Percentiles rank a stretch among this genome's conserved stretches.
Evolutionary conservation across 164 flowering plant genomes (phyloP).

Genomic region (Magnolia sinica): DNA sequence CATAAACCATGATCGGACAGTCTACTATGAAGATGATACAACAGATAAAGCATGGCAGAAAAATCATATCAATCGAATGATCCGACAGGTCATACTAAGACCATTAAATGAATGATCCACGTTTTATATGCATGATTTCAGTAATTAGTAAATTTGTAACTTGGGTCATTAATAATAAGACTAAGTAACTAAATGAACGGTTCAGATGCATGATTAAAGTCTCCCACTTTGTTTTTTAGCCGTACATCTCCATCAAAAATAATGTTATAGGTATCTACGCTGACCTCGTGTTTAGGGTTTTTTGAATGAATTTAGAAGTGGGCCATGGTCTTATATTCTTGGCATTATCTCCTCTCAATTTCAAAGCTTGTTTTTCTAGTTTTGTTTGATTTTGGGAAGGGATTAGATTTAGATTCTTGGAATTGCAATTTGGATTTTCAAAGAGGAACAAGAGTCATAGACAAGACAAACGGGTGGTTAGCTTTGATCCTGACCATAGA

Average conservation of each 20-base stretch:
- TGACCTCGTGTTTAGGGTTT: slow-evolving; percentile 6
- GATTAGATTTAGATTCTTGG: background rate
- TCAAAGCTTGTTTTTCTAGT: background rate
- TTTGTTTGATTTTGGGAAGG: slow-evolving; percentile 3
- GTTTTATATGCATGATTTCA: too few relatives aligned
- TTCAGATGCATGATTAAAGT: background rate
- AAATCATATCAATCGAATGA: too few relatives aligned
- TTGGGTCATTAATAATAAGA: too few relatives aligned
- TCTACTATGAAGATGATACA: too few relatives aligned
- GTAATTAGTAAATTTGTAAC: too few relatives aligned
- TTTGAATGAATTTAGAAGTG: background rate
- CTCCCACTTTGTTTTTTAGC: background rate
- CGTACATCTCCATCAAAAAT: background rate
- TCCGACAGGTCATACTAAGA: too few relatives aligned
- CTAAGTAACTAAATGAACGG: background rate
- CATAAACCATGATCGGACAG: too few relatives aligned
- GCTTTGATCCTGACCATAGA: background rate
- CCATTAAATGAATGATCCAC: too few relatives aligned
- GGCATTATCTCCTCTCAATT: background rate
- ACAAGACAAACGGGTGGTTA: slow-evolving; percentile 2
- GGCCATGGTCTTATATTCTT: background rate
- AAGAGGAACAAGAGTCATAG: background rate
- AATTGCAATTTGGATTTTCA: background rate
- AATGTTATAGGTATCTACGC: slow-evolving; percentile 8
- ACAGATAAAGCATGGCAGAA: too few relatives aligned